phyloP scores from a whole-genome alignment of 805 yeast genomes.

The Huiozyma naganishii region DNA sequence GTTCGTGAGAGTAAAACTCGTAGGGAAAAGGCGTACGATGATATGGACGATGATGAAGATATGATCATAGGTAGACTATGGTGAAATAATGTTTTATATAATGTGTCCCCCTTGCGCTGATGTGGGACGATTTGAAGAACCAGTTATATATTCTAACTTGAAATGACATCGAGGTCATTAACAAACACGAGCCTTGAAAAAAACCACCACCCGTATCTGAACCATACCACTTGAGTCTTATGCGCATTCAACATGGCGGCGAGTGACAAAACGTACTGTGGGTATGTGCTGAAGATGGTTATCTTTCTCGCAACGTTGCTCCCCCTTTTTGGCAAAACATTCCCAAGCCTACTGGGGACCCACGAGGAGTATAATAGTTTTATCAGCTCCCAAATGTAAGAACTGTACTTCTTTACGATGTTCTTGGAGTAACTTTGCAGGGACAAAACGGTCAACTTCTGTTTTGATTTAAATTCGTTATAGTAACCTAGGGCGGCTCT shows the following conservation, averaged over 20 bases:
- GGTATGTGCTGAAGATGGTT: conserved; percentile 27
- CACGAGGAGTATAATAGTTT: neutral
- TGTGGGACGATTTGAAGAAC: neutral
- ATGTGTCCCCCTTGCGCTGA: conserved; percentile 3
- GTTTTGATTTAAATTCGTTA: neutral
- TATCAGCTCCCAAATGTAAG: conserved; percentile 10
- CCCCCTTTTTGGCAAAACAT: neutral
- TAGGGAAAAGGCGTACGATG: conserved; percentile 12
- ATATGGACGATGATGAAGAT: conserved; percentile 17
- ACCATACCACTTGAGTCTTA: conserved; percentile 90
- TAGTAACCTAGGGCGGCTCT: conserved; percentile 33
- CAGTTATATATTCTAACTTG: neutral
- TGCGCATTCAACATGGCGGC: conserved; percentile 79
- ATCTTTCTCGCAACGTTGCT: neutral
- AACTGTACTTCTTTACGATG: conserved; percentile 17
- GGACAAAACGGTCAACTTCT: neutral
- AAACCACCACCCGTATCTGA: conserved; percentile 77
- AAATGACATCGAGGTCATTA: conserved; percentile 42
- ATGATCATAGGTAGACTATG: conserved; percentile 22
- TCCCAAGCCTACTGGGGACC: neutral
- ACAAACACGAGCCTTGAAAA: conserved; percentile 66
- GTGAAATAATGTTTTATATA: conserved; percentile 7
- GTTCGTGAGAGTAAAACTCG: conserved; percentile 2
- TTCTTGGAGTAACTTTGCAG: conserved; percentile 6
- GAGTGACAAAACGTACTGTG: conserved; percentile 29